Percentiles rank a stretch among this genome's conserved stretches.
Evolutionary conservation across 176 grass and related monocot genomes (phyloP).

Genomic region (Typha latifolia): DNA sequence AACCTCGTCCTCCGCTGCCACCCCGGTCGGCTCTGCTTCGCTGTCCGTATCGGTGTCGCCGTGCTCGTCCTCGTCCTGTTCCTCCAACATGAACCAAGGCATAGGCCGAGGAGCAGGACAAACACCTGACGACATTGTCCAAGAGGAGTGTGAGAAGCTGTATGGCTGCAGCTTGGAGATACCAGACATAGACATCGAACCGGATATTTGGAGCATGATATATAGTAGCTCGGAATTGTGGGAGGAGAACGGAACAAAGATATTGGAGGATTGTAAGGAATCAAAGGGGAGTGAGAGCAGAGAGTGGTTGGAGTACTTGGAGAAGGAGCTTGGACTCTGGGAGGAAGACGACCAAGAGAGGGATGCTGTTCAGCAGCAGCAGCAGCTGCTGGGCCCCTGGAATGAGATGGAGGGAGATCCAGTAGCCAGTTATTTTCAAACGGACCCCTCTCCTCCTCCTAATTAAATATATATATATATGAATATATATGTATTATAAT

Average conservation of each 20-base stretch:
- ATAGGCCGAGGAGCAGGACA: neutral
- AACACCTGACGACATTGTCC: neutral
- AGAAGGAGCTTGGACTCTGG: constrained; percentile 15
- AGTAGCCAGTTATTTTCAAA: neutral
- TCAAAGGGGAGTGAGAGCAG: constrained; percentile 1
- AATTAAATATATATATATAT: neutral
- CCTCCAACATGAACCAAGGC: too few relatives aligned
- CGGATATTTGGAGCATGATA: constrained; percentile 12
- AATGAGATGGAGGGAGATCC: neutral
- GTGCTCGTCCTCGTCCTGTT: too few relatives aligned
- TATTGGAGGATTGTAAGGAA: neutral
- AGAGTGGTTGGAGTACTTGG: constrained; percentile 24
- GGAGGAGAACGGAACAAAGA: neutral
- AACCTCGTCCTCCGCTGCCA: neutral
- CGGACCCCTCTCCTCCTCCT: neutral
- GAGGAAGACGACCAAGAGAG: neutral
- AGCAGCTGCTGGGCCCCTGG: neutral
- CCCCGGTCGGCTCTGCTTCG: neutral
- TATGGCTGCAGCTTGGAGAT: constrained; percentile 10
- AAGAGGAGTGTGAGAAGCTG: neutral
- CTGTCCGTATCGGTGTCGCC: too few relatives aligned
- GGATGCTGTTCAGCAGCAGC: neutral
- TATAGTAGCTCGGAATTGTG: too few relatives aligned
- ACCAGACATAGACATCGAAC: constrained; percentile 17
- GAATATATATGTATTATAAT: neutral